Evolutionary conservation across 805 yeast species (phyloP), one percentile per base, ranked within the genome.

Genomic region (Candida parachauliodes): DNA sequence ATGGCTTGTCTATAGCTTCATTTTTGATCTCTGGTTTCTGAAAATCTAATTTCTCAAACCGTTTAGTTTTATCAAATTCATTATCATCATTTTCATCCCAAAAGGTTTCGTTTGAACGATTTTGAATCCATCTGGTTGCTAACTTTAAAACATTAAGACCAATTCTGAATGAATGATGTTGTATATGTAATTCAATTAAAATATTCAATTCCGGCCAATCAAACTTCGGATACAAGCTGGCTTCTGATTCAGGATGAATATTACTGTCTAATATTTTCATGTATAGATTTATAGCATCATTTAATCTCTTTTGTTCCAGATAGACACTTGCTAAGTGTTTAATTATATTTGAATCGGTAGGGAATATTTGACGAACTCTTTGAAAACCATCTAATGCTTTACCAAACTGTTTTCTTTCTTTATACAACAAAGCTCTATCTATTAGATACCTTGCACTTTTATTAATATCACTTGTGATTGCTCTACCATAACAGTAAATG

Each of bases 191-290:
- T 50, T 93, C 98, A 7, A 85, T 74, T 29, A 91, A 65, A 42
- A 88, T 86, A 50, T 93, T 91, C 33, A 91, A 68, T 42, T 86
- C 89, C 0, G 95, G 83, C 95, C 95, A 93, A 34, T 79, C 88
- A 56, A 91, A 93, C 16, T 59, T 57, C 1, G 87, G 72, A 20
- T 59, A 59, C 46, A 40, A 39, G 33, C 21, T 48, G 41, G 15
- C 36, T 38, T 11, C 45, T 38, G 44, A 48, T 34, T 14, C 49
- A 25, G 61, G 62, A 36, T 57, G 50, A 24, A 75, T 71, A 53
- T 86, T 85, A 34, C 73, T 71, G 26, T 81, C 81, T 36, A 82
- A 70, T 8, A 83, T 70, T 23, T 73, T 74, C 57, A 76, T 68
- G 54, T 86, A 88, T 54, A 84, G 68, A 11, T 74, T 76, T 21